Evolutionary conservation across 208 protist genomes (phyloP), one percentile per base, ranked within the genome.

Genomic region (Novymonas esmeraldas): DNA sequence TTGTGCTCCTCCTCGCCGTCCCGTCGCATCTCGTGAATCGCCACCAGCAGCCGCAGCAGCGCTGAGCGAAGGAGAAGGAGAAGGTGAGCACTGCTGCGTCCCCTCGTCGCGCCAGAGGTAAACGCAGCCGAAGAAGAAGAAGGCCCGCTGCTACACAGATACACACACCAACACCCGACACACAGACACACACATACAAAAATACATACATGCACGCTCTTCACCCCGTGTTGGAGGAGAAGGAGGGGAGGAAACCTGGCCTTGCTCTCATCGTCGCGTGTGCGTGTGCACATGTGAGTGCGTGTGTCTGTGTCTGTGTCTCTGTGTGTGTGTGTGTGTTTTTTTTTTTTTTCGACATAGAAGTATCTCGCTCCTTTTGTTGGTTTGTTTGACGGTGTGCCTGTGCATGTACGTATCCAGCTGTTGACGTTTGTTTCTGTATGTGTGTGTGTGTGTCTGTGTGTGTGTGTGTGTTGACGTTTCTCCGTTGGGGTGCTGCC

Each of bases 1-100:
- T 79, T 13, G 14, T 74, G 6, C 0, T 77, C 4, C 16, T 85
- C 14, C 9, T 67, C 13, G 65, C 80, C 0, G 24, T 69, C 6
- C 66, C 72, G 6, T 63, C 52, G 0, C 14, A 11, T 6, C 7
- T 72, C 13, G 50, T 52, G 28, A 66, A 76, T 9, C 36, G 18
- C 0, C 44, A 65, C 0, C 52, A 67, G n/a, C 34, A 29, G 1
- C 18, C 49, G 59, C 38, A 56, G 24, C 33, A 16, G 6, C 6
- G 22, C 36, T 41, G 11, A 24, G 20, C 33, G n/a, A n/a, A n/a
- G n/a, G n/a, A n/a, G n/a, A n/a, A n/a, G n/a, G n/a, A n/a, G n/a
- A n/a, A n/a, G n/a, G n/a, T n/a, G n/a, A n/a, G n/a, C n/a, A n/a
- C n/a, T n/a, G n/a, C n/a, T n/a, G n/a, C n/a, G n/a, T n/a, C n/a